Base-by-base conservation (phyloP, 23 red algal genomes). In the Gracilariopsis chorda region DNA sequence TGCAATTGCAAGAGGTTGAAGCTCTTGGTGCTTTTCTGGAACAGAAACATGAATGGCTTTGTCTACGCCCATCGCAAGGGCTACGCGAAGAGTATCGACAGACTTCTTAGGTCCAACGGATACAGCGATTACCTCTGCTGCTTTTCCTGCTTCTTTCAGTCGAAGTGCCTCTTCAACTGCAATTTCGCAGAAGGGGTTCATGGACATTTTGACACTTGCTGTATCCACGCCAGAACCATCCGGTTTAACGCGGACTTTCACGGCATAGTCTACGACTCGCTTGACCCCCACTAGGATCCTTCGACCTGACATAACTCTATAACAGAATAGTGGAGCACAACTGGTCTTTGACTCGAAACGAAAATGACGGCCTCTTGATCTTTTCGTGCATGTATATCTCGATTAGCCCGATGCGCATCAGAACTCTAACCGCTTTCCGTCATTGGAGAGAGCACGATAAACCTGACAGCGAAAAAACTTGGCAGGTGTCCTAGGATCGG, bases 171-270 rank as follows among this genome's bases (percentile, higher is more conserved):
- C 96, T 78, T 98, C 96, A n/a, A 98, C 86, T 19, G 96, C 96
- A 33, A 98, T 94, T 77, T 98, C 96, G 60, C 96, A 98, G 80
- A 98, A 98, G 5, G 96, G 96, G 75, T 98, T 98, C 96, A 98
- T 98, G 20, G 96, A 95, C 92, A 92, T 95, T 48, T 98, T 98
- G 7, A 88, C 57, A 48, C 92, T 91, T 5, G 41, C 68, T 3
- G 79, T 58, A 51, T 98, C 96, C 28, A 98, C 88, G 17, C 92
- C 96, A 16, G 69, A 56, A 16, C 92, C 92, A 78, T 95, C 93
- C 49, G 92, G 88, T 24, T 95, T 91, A 42, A 98, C 82, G 20
- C 96, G 71, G 27, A 95, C 45, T 32, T 95, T 95, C 55, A 95
- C 92, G 0, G 82, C 86, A 60, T 95, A 95, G 84, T 98, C 96